Conservation (phyloP, 805 yeast genomes). For the Wickerhamomyces queroliae region DNA sequence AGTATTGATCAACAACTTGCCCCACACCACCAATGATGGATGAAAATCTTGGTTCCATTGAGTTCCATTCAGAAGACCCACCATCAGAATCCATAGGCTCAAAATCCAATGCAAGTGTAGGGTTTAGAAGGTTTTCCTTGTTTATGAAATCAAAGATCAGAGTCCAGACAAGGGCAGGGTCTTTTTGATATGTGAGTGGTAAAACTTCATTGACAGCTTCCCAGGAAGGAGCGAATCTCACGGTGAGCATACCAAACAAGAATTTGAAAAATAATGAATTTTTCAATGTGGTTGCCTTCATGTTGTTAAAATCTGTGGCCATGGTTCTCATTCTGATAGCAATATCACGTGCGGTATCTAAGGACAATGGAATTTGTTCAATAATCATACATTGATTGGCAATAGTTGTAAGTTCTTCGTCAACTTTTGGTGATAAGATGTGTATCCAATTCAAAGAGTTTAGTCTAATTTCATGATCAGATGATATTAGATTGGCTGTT, state of each 20-base stretch:
- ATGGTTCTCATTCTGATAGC: conserved; percentile 60
- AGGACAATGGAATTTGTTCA: conserved; percentile 68
- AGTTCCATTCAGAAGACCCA: background rate
- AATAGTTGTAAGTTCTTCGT: conserved; percentile 30
- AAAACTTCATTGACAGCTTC: conserved; percentile 61
- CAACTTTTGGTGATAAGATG: conserved; percentile 22
- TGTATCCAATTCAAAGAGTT: conserved; percentile 43
- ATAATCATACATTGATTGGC: conserved; percentile 50
- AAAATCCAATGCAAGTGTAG: conserved; percentile 6
- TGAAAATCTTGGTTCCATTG: background rate
- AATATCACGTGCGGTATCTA: conserved; percentile 69
- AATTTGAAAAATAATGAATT: conserved; percentile 38
- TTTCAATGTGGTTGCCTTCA: conserved; percentile 19
- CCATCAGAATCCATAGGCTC: background rate
- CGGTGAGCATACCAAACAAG: conserved; percentile 65
- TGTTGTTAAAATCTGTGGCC: conserved; percentile 33
- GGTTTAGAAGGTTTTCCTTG: conserved; percentile 4
- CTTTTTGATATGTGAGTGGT: conserved; percentile 37
- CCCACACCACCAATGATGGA: background rate
- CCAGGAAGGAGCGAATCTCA: conserved; percentile 84
- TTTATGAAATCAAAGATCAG: conserved; percentile 25
- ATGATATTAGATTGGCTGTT: conserved; percentile 35
- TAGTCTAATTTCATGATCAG: conserved; percentile 46
- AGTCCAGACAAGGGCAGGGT: conserved; percentile 10
- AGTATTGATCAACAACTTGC: background rate